Evolutionary conservation across 148 eudicot species (phyloP).

Genomic region (Silene latifolia): DNA sequence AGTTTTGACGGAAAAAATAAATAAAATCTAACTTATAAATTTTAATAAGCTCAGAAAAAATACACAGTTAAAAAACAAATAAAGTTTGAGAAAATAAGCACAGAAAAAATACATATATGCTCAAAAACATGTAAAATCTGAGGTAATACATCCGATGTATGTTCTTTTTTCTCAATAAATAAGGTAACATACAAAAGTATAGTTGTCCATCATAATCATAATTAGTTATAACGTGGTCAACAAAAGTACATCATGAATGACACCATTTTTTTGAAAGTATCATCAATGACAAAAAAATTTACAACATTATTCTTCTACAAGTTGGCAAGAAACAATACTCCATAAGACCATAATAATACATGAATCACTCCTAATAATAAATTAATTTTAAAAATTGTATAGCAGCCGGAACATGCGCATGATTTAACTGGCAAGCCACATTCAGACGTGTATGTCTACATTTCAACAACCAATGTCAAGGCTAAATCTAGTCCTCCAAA

Average conservation of each 20-base stretch:
- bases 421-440: neutral
- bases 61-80: too few relatives aligned
- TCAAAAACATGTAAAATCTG: too few relatives aligned
- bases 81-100: too few relatives aligned
- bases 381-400: neutral
- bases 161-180: too few relatives aligned
- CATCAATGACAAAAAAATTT: too few relatives aligned
- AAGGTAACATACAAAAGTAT: neutral
- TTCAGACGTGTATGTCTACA: slow-evolving; percentile 4
- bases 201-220: neutral
- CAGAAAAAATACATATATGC: too few relatives aligned
- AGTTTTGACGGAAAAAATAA: too few relatives aligned
- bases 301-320: neutral
- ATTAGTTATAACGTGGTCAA: neutral
- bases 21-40: too few relatives aligned
- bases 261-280: neutral
- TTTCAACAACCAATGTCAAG: slow-evolving; percentile 19
- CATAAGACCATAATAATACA: neutral
- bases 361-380: neutral
- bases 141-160: too few relatives aligned
- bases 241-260: neutral
- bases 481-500: neutral
- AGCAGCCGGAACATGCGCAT: neutral
- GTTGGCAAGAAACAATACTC: neutral
- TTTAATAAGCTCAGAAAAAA: too few relatives aligned